Evolutionary conservation across 306 rosid species (phyloP), one percentile per base, ranked within the genome.

Genomic region (Sicyos edulis): DNA sequence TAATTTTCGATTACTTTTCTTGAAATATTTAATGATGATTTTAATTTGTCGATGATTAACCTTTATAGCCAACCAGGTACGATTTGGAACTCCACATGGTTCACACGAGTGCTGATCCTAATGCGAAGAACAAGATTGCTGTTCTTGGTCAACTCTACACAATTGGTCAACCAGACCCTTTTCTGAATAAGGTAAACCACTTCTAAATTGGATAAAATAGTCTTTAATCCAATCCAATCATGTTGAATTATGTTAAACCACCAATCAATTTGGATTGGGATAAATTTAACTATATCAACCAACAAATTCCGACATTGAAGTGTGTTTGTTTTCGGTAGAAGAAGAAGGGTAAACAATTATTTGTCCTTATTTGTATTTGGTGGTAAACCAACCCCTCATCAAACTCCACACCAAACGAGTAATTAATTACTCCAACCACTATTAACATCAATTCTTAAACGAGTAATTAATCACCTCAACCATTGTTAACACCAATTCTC

Each of bases 81-180:
- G 92, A 88, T 12, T 8, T 87, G 78, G 97, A 91, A 81, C 74
- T 86, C 1, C 97, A 91, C 65, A 76, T 86, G 92, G 91, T 91
- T 75, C 97, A 91, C 42, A 15, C 51, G 55, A 78, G 72, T 66
- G 14, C 20, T 55, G 71, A 77, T 50, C 55, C 54, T 61, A 79
- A 72, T 1, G 79, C 58, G 4, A 70, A 58, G 66, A 51, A 37
- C 19, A 84, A 56, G 21, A 54, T 58, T 3, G 93, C 86, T 74
- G 92, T 88, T 3, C 52, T 83, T 75, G 91, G 84, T 11, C 69
- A 83, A 51, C 17, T 91, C 17, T 91, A 76, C 44, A 74, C 65
- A 62, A 66, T 85, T 72, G 96, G 97, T 21, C 51, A 19, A 8
- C 83, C 91, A 0, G 80, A 87, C 75, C 69, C 74, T 10, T 60